Evolutionary conservation across 257 asterid species (phyloP), one percentile per base, ranked within the genome.

Genomic region (Solanum paucissectum): DNA sequence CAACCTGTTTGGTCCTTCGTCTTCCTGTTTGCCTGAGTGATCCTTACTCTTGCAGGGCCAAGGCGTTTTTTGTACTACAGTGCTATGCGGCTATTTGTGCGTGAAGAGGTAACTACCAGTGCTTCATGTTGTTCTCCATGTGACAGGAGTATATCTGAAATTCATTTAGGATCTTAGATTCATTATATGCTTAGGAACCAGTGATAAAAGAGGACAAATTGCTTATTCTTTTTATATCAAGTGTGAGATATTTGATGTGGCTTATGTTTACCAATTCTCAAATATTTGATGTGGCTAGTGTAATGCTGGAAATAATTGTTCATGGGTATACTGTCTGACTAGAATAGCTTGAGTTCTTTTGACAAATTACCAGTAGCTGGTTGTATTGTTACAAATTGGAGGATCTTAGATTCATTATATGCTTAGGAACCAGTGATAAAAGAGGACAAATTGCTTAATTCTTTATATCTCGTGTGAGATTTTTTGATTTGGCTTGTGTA

Each of bases 61-160:
- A 94, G 98, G 87, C 95, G 92, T 83, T 93, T 95, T 90, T 79
- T 95, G 89, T 92, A 93, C 94, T 92, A 90, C 93, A 94, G 88
- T 69, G 91, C 96, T 49, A 89, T 93, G 94, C 94, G 95, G 62
- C 89, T 92, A 83, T 90, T 96, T 88, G 86, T 64, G 38, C 94
- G 92, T 88, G 99, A 97, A 92, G 93, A 96, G 98, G 98, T 95
- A 92, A 88, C 87, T 29, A 37, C 40, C 68, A 76, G 49, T 76
- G 58, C 83, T 77, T 44, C 23, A 27, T 44, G 66, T 27, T 79
- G 40, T 81, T 46, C 36, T 46, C 68, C 42, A 81, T 29, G 36
- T 81, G 68, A 29, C 68, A 81, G 85, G 40, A 81, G 85, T 46
- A 81, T 81, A 81, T 46, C 60, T 81, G 85, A 81, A 44, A 29